A percentile compares a stretch with the other conserved stretches of the same genome.
phyloP scores from a whole-genome alignment of 2,329 filamentous ascomycete genomes.

The Ilyonectria sp. region DNA sequence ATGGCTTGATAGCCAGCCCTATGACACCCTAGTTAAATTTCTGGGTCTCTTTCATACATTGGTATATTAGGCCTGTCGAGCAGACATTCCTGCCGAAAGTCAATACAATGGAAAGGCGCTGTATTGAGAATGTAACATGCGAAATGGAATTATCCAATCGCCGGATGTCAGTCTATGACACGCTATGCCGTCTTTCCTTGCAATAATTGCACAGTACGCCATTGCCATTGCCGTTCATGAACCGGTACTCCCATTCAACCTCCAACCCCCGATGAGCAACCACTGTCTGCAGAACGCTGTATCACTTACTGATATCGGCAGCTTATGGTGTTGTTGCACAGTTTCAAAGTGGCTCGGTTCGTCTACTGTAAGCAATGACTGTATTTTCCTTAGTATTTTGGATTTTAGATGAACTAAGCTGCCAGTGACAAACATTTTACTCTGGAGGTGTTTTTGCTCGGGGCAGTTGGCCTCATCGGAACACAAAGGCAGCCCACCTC shows the following conservation, averaged over 20 bases:
- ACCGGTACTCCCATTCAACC: conserved; percentile 26
- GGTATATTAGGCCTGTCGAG: neutral
- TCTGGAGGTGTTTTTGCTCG: no score
- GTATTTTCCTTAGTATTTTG: no score
- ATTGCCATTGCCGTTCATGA: conserved; percentile 15
- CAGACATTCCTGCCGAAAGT: neutral
- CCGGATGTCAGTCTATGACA: conserved; percentile 2
- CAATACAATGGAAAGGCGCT: neutral
- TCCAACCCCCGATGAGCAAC: conserved; percentile 22
- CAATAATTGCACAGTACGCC: conserved; percentile 28
- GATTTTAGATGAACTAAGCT: no score
- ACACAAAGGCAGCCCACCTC: no score
- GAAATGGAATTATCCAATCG: neutral
- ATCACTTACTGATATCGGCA: neutral
- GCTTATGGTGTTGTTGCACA: neutral
- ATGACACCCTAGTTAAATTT: neutral
- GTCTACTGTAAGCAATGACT: neutral
- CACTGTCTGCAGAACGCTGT: neutral
- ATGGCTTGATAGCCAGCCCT: neutral
- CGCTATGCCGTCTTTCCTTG: conserved; percentile 1
- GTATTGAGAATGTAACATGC: neutral
- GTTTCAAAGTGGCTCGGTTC: neutral
- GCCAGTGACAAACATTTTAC: no score
- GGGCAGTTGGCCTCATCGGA: no score
- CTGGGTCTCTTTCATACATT: neutral